Evolutionary conservation across 2,329 filamentous ascomycete species (phyloP), one percentile per base, ranked within the genome.

Genomic region (Diaporthe citrichinensis): DNA sequence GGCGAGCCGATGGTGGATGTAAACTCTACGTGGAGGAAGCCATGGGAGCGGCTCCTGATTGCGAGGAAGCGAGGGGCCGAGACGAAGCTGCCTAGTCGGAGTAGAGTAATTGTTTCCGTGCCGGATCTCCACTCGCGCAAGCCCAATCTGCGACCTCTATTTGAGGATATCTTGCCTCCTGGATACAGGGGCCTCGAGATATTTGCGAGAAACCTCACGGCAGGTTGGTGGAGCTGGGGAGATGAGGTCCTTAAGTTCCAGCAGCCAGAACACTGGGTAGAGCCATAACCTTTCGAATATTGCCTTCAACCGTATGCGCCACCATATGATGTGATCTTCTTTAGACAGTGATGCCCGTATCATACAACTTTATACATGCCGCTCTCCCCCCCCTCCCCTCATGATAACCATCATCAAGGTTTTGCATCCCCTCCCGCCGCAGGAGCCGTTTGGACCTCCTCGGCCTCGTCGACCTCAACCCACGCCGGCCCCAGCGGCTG

Each of bases 41-140:
- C 94, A 0, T 96, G 94, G 88, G 94, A 97, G 83, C 87, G 92
- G 67, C 83, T 96, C 34, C 83, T 96, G 20, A 84, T 96, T 65
- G 94, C 87, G 81, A 81, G 88, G 80, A 86, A 82, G 61, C 82
- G 59, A 1, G 78, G 81, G 77, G 5, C 59, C 10, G 7, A 65
- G 57, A 25, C 58, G 28, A 82, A 76, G 53, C 65, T 79, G 49
- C 76, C 83, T 2, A 80, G 88, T 3, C 85, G 84, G 75, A 85
- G 84, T 41, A 92, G 89, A 81, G 90, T 94, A 3, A 86, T 96
- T 44, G 82, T 94, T 12, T 91, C 90, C 1, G 93, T 94, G 31
- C 93, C 94, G 1, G 94, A 96, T 81, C 79, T 94, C 5, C 94
- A 97, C 83, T 96, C 94, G 0, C 86, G 94, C 65, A 97, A 97